Evolutionary conservation across 805 yeast species (phyloP).

Genomic region (Yamadazyma takamatsuzukensis): DNA sequence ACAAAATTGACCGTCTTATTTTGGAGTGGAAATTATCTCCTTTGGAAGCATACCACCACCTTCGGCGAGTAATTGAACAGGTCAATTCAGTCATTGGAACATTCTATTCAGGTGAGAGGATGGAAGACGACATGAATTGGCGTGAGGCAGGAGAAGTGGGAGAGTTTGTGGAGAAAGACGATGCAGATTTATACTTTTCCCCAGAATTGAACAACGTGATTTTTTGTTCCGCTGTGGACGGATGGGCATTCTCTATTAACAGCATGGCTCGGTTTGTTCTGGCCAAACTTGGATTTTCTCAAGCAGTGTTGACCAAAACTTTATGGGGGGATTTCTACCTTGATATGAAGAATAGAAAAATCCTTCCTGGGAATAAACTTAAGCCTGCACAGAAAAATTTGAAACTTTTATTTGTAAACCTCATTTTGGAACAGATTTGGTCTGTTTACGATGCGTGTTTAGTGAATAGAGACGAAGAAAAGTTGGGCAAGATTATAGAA

Average conservation of each 20-base stretch:
- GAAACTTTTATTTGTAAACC: constrained; percentile 82
- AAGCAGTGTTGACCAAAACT: constrained; percentile 74
- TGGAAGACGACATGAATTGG: constrained; percentile 80
- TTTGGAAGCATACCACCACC: constrained; percentile 77
- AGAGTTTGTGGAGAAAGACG: constrained; percentile 71
- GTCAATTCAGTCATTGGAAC: constrained; percentile 94
- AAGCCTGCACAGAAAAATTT: constrained; percentile 49
- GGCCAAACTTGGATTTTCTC: constrained; percentile 78
- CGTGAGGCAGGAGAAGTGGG: constrained; percentile 58
- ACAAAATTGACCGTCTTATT: constrained; percentile 85
- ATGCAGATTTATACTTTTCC: constrained; percentile 77
- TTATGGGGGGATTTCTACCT: constrained; percentile 93
- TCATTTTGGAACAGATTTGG: constrained; percentile 90
- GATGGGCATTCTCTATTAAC: constrained; percentile 94
- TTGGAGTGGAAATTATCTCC: constrained; percentile 81
- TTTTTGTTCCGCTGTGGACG: constrained; percentile 89
- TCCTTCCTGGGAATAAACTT: constrained; percentile 61
- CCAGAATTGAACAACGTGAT: constrained; percentile 88
- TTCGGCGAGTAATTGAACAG: constrained; percentile 79
- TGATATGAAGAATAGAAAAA: constrained; percentile 86
- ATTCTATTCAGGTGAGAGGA: constrained; percentile 87
- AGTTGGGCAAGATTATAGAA: constrained; percentile 68
- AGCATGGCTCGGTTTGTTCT: constrained; percentile 88
- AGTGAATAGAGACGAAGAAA: constrained; percentile 62
- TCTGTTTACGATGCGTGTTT: constrained; percentile 75